Evolutionary conservation across 768 basidiomycete species (phyloP).

Genomic region (Tremella mesenterica): DNA sequence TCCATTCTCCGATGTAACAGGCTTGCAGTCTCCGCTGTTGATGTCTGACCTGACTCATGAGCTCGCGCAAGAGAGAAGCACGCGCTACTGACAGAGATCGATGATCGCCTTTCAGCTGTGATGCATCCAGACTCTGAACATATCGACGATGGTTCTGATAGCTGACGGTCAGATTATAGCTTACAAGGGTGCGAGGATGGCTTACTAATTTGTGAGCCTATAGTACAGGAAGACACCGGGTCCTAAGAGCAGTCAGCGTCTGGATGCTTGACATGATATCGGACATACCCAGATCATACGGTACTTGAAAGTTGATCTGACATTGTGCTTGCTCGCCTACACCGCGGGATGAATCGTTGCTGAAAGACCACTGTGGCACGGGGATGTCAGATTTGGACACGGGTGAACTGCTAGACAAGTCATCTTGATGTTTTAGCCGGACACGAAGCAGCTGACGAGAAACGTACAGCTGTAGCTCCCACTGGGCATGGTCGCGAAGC

Average conservation of each 20-base stretch:
- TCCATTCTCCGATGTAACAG: constrained; percentile 54
- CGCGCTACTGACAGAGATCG: constrained; percentile 27
- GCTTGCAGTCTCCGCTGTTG: constrained; percentile 71
- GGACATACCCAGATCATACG: constrained; percentile 55
- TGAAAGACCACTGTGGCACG: constrained; percentile 66
- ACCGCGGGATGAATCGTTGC: constrained; percentile 50
- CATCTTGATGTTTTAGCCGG: constrained; percentile 19
- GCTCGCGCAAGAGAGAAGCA: background rate
- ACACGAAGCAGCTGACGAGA: background rate
- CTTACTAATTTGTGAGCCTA: constrained; percentile 51
- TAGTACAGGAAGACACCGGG: constrained; percentile 84
- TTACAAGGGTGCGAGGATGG: background rate
- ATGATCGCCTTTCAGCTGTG: constrained; percentile 68
- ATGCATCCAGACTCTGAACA: constrained; percentile 76
- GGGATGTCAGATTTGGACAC: constrained; percentile 45
- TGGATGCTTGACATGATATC: background rate
- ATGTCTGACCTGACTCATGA: constrained; percentile 27
- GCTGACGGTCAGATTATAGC: constrained; percentile 49
- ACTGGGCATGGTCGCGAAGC: constrained; percentile 54
- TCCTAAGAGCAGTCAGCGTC: constrained; percentile 26
- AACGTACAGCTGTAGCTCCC: constrained; percentile 39
- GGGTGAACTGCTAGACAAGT: constrained; percentile 45
- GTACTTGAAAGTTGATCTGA: constrained; percentile 70
- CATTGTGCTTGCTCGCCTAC: constrained; percentile 54
- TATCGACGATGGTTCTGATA: constrained; percentile 98